Evolutionary conservation across 306 rosid species (phyloP).

Genomic region (Trifolium dubium): DNA sequence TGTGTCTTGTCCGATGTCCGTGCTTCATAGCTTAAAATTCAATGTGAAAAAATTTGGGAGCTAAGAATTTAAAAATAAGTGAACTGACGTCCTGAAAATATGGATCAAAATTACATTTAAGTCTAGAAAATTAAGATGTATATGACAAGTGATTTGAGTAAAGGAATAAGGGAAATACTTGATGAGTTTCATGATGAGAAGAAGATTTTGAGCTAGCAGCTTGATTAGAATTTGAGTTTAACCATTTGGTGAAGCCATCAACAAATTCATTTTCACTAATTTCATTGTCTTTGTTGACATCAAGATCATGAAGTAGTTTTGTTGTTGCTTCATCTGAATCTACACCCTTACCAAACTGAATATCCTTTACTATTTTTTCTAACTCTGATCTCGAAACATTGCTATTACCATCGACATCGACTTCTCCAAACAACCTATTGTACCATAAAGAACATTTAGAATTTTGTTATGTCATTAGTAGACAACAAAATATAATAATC

Average conservation of each 20-base stretch:
- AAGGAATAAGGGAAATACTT: conserved; percentile 37
- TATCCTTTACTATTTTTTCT: conserved; percentile 38
- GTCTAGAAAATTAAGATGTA: too few species aligned
- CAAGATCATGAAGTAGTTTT: conserved; percentile 50
- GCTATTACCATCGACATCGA: conserved; percentile 38
- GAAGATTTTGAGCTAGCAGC: conserved; percentile 19
- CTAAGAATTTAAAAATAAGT: too few species aligned
- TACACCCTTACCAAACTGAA: conserved; percentile 40
- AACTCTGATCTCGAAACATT: conserved; percentile 47
- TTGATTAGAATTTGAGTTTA: conserved; percentile 36
- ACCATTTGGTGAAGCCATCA: conserved; percentile 48
- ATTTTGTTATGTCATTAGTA: too few species aligned
- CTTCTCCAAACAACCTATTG: conserved; percentile 49
- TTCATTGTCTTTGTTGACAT: conserved; percentile 44
- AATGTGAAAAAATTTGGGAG: too few species aligned
- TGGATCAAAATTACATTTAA: too few species aligned
- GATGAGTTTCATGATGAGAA: conserved; percentile 41
- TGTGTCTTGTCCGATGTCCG: too few species aligned
- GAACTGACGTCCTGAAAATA: too few species aligned
- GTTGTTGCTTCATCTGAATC: conserved; percentile 41
- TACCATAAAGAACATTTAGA: neutral
- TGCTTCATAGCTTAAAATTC: too few species aligned
- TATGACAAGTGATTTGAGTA: neutral
- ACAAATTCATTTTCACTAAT: conserved; percentile 48
- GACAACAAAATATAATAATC: neutral